Conservation (phyloP, 2,329 filamentous ascomycete species). For the Fusarium sp. region DNA sequence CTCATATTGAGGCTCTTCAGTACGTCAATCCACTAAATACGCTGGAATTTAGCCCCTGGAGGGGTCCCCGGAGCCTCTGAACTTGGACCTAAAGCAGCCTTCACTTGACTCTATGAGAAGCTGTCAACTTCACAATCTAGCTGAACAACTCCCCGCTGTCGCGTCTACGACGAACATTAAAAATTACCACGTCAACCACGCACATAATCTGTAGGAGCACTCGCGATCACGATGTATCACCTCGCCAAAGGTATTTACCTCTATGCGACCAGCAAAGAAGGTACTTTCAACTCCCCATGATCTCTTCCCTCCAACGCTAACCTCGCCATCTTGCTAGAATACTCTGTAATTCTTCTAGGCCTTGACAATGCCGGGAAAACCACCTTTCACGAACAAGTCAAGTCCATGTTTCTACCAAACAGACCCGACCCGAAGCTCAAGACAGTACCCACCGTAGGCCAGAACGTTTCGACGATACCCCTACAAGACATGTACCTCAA, state of each 20-base stretch:
- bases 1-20: slow-evolving; percentile 31
- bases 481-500: slow-evolving; percentile 96
- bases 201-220: neutral
- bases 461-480: slow-evolving; percentile 92
- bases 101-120: neutral
- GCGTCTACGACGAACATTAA: neutral
- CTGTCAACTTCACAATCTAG: neutral
- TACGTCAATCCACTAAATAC: slow-evolving; percentile 18
- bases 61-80: neutral
- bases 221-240: slow-evolving; percentile 78
- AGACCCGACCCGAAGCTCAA: slow-evolving; percentile 74
- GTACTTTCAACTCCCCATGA: slow-evolving; percentile 54
- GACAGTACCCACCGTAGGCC: slow-evolving; percentile 95
- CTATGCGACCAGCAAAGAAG: slow-evolving; percentile 96
- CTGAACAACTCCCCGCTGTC: neutral
- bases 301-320: slow-evolving; percentile 11
- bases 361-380: slow-evolving; percentile 99
- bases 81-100: neutral
- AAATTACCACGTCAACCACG: neutral
- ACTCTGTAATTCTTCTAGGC: slow-evolving; percentile 95
- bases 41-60: slow-evolving; percentile 2
- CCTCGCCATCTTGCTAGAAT: slow-evolving; percentile 67
- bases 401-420: slow-evolving; percentile 79
- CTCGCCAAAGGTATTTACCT: slow-evolving; percentile 94
- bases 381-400: slow-evolving; percentile 96